Evolutionary conservation across 169 alveolate species (phyloP), one percentile per base, ranked within the genome.

Genomic region (Cryptosporidium tyzzeri): DNA sequence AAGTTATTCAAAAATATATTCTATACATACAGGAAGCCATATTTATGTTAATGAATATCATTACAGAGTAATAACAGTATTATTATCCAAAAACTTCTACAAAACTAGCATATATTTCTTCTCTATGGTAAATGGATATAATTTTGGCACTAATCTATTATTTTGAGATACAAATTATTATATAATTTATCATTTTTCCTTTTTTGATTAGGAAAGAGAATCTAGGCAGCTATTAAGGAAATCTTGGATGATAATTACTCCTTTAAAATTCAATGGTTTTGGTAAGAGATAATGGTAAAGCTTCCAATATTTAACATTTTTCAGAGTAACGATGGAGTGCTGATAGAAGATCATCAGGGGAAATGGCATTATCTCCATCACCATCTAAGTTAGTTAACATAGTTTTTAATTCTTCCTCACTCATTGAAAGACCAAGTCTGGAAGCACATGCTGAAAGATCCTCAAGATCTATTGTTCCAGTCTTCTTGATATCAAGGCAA

Each of bases 401-500:
- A 70, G 93, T 93, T 74, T 94, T 85, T 18, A 94, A 85, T 75
- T 94, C 96, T 48, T 94, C 96, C 51, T 94, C 95, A 70, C 94
- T 85, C 94, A 92, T 92, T 1, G 93, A 91, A 51, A 93, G 94
- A 48, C 94, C 94, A 10, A 94, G 85, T 61, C 93, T 93, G 75
- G 93, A 85, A 35, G 95, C 92, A 51, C 89, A 80, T 12, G 89
- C 73, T 21, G 48, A n/a, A 12, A 80, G 75, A 16, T 80, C 89
- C 29, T 80, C 74, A 37, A 80, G 70, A 29, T 80, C 89, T 59
- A 80, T 80, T 62, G 89, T 80, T 21, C 89, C 89, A 12, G 89
- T 80, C 74, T 62, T 80, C 68, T 80, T 67, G 45, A 61, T 16
- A 39, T 80, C 89, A 31, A 80, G 71, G 21, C 75, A 80, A 44